These are phyloP conservation scores for Cyclospora cayetanensis DNA, from an alignment of 169 alveolate species.

Conservation along the genomic window DNA sequence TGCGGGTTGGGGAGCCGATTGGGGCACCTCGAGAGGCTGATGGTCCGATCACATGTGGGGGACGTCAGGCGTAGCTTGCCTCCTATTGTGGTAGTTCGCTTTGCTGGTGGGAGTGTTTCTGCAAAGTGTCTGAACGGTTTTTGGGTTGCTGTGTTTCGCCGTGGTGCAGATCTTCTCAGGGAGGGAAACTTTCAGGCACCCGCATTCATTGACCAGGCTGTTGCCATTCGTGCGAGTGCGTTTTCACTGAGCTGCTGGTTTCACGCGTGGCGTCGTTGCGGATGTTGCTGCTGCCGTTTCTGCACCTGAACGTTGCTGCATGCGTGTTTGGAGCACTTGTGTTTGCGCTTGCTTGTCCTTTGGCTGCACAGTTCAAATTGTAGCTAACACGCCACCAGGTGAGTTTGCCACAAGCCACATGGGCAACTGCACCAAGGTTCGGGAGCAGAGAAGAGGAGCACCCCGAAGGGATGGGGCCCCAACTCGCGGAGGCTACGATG, in stretches of 20 bases:
- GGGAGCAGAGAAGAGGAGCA: not conserved
- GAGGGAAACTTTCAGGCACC: conserved; percentile 63
- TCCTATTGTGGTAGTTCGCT: too few species aligned
- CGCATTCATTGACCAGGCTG: conserved; percentile 38
- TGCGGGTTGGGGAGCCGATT: too few species aligned
- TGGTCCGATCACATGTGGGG: too few species aligned
- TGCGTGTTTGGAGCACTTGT: not conserved
- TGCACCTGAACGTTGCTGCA: not conserved
- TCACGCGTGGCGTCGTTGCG: too few species aligned
- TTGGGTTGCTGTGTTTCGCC: not conserved
- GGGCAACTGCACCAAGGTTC: not conserved
- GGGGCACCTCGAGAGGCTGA: too few species aligned
- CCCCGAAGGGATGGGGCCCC: not conserved
- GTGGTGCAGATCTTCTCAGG: conserved; percentile 39
- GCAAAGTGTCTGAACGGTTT: not conserved
- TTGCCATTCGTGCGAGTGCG: conserved; percentile 18
- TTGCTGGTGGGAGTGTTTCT: too few species aligned
- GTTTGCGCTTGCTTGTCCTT: too few species aligned
- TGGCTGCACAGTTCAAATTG: conserved; percentile 5
- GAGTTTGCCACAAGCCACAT: not conserved
- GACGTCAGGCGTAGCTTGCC: too few species aligned
- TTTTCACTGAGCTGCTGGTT: not conserved
- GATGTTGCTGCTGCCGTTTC: not conserved
- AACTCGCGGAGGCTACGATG: not conserved
- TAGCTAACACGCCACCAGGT: conserved; percentile 33